phyloP scores from a whole-genome alignment of 108 stramenopile species.

The Stephanodiscus triporus region DNA sequence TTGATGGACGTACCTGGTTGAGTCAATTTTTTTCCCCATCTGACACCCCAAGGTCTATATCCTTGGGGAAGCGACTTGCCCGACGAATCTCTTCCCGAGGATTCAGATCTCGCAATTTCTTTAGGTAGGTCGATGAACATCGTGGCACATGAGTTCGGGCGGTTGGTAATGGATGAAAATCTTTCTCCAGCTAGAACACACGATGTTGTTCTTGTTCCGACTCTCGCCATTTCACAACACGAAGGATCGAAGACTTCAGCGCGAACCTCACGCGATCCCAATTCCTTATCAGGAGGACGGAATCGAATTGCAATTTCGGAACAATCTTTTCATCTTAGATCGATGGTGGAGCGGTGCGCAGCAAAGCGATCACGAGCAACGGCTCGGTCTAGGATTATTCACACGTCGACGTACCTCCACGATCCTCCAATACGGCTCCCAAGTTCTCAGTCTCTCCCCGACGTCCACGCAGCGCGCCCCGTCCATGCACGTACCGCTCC shows the following conservation, averaged over 20 bases:
- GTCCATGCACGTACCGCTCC: slow-evolving; percentile 29
- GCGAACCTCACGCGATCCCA: slow-evolving; percentile 19
- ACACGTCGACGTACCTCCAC: slow-evolving; percentile 7
- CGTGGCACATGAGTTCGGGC: slow-evolving; percentile 19
- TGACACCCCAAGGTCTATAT: slow-evolving; percentile 31
- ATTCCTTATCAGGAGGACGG: slow-evolving; percentile 12
- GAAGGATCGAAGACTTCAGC: not conserved
- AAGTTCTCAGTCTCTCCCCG: slow-evolving; percentile 42
- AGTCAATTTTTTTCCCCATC: slow-evolving; percentile 27
- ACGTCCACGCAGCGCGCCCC: slow-evolving; percentile 24
- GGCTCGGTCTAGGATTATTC: not conserved
- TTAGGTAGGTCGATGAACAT: slow-evolving; percentile 19
- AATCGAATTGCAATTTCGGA: not conserved
- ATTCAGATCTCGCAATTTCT: slow-evolving; percentile 14
- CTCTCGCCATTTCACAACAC: slow-evolving; percentile 9
- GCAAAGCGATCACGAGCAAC: not conserved
- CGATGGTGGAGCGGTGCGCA: not conserved
- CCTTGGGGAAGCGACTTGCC: not conserved
- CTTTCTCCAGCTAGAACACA: slow-evolving; percentile 7
- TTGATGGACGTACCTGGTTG: not conserved
- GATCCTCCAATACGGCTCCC: slow-evolving; percentile 71
- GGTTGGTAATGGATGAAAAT: not conserved
- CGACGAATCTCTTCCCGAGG: slow-evolving; percentile 7
- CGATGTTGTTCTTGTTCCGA: slow-evolving; percentile 37
- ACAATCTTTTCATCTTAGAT: not conserved